phyloP scores from a whole-genome alignment of 805 yeast genomes.

The Zygoascus bituminiphila region DNA sequence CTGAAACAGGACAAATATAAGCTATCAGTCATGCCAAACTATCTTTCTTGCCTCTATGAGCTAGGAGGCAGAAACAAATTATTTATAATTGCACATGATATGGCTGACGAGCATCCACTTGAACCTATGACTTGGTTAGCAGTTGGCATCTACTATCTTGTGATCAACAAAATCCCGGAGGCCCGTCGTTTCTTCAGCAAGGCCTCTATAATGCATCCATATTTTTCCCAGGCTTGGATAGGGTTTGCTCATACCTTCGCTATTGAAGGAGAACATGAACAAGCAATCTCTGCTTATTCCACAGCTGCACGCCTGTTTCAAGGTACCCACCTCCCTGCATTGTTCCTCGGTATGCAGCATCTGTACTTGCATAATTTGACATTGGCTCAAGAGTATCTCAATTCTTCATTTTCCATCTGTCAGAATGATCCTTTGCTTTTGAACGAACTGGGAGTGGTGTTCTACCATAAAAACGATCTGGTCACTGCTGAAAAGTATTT shows the following conservation, averaged over 20 bases:
- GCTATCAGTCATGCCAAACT: conserved; percentile 63
- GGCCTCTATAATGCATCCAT: conserved; percentile 81
- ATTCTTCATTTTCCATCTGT: conserved; percentile 67
- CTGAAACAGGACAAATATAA: conserved; percentile 54
- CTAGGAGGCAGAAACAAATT: conserved; percentile 73
- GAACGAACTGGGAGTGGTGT: conserved; percentile 90
- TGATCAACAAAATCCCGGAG: conserved; percentile 63
- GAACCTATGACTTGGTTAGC: conserved; percentile 85
- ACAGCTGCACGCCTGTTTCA: conserved; percentile 83
- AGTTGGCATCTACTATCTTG: conserved; percentile 80
- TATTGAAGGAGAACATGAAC: conserved; percentile 97
- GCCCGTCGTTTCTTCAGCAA: conserved; percentile 84
- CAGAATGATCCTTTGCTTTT: conserved; percentile 78
- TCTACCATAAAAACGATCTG: conserved; percentile 65
- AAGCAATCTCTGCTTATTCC: conserved; percentile 93
- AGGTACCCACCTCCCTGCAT: conserved; percentile 72
- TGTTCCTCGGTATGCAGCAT: conserved; percentile 95
- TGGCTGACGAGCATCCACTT: conserved; percentile 78
- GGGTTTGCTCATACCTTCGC: conserved; percentile 98
- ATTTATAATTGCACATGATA: conserved; percentile 70
- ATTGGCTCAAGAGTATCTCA: conserved; percentile 78
- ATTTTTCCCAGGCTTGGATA: conserved; percentile 92
- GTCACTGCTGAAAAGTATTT: conserved; percentile 62
- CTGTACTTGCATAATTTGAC: conserved; percentile 75
- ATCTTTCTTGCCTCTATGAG: conserved; percentile 78